Conservation (phyloP, 352 stramenopile species). For the Phytopythium kandeliae region DNA sequence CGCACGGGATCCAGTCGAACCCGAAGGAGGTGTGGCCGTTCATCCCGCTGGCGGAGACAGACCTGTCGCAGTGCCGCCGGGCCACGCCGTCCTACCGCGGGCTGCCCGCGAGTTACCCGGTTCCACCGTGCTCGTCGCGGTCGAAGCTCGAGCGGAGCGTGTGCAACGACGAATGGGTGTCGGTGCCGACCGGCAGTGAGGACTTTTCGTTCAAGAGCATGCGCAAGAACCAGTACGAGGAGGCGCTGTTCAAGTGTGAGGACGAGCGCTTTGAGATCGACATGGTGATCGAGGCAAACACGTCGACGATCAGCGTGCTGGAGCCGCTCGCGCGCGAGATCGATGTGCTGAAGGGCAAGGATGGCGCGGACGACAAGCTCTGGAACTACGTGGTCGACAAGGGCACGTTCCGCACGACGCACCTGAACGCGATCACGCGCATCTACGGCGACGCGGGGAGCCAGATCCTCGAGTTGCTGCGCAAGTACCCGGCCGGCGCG, state of each 20-base stretch:
- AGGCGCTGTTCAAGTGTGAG: slow-evolving; percentile 98
- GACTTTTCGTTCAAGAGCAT: slow-evolving; percentile 99
- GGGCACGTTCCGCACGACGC: slow-evolving; percentile 91
- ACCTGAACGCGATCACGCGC: slow-evolving; percentile 97
- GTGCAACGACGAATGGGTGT: slow-evolving; percentile 97
- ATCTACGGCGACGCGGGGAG: slow-evolving; percentile 96
- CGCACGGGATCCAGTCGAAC: slow-evolving; percentile 74
- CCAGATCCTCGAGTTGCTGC: slow-evolving; percentile 92
- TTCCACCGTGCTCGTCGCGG: slow-evolving; percentile 94
- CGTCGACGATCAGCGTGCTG: slow-evolving; percentile 92
- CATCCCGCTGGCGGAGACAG: slow-evolving; percentile 89
- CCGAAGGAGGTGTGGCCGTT: slow-evolving; percentile 89
- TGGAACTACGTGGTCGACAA: slow-evolving; percentile 94
- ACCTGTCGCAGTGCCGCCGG: slow-evolving; percentile 85
- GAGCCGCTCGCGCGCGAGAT: slow-evolving; percentile 96
- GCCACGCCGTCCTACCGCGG: slow-evolving; percentile 97
- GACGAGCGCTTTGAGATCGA: slow-evolving; percentile 96
- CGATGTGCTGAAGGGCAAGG: slow-evolving; percentile 66
- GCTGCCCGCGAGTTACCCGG: slow-evolving; percentile 96
- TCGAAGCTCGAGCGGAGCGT: slow-evolving; percentile 89
- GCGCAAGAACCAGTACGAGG: slow-evolving; percentile 99
- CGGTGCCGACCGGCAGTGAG: slow-evolving; percentile 96
- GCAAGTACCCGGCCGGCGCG: slow-evolving; percentile 94
- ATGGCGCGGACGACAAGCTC: slow-evolving; percentile 69
- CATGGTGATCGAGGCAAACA: slow-evolving; percentile 97